A percentile compares a stretch with the other conserved stretches of the same genome.
Conservation (phyloP, 257 asterid species). For the Rubia yunnanensis region DNA sequence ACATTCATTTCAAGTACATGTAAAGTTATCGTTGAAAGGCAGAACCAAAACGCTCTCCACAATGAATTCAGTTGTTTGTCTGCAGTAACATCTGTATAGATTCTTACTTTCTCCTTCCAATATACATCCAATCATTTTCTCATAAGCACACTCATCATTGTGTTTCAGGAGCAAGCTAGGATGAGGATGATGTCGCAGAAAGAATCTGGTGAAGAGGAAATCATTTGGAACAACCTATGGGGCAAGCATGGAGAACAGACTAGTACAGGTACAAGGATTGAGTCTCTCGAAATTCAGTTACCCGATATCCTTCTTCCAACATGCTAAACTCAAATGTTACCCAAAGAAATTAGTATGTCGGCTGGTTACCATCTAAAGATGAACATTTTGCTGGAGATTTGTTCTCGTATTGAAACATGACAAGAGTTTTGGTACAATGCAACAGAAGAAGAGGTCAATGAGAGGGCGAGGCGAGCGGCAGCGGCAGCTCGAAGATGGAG, state of each 20-base stretch:
- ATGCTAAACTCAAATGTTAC: too few species aligned
- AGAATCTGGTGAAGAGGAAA: slow-evolving; percentile 45
- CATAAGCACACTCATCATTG: slow-evolving; percentile 1
- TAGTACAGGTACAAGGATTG: slow-evolving; percentile 29
- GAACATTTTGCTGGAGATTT: background rate
- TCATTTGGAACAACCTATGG: slow-evolving; percentile 78
- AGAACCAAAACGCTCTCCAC: background rate
- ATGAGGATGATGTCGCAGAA: slow-evolving; percentile 66
- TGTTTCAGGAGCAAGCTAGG: slow-evolving; percentile 63
- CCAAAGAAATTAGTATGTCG: background rate
- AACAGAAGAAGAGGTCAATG: slow-evolving; percentile 69
- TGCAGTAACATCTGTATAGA: background rate
- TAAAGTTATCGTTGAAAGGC: background rate
- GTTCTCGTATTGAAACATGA: background rate
- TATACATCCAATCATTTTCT: too few species aligned
- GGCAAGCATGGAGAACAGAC: slow-evolving; percentile 41
- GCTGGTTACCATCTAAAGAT: background rate
- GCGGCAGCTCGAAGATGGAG: slow-evolving; percentile 98
- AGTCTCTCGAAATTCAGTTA: background rate
- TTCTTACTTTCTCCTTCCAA: background rate
- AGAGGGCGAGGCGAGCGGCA: slow-evolving; percentile 76
- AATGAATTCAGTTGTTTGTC: background rate
- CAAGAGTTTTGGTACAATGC: slow-evolving; percentile 2
- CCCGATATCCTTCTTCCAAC: background rate
- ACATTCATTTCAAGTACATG: background rate